These are phyloP conservation scores for Cicer judaicum DNA, from an alignment of 306 rosid genomes.

Conservation along the genomic window DNA sequence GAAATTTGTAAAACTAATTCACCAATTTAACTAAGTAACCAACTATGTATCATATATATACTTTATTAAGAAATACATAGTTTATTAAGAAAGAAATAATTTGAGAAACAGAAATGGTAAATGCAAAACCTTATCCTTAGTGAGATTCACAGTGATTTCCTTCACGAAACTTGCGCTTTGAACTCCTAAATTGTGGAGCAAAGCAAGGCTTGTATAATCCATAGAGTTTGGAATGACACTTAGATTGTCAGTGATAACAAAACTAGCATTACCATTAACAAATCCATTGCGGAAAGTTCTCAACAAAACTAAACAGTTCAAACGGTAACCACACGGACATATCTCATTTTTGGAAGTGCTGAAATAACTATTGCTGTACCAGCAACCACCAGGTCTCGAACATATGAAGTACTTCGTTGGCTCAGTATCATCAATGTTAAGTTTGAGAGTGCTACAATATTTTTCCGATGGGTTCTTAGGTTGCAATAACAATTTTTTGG, in stretches of 20 bases:
- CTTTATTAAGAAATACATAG: no score
- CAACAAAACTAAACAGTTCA: not conserved
- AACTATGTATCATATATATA: no score
- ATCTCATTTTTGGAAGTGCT: not conserved
- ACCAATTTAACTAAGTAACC: no score
- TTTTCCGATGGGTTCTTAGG: not conserved
- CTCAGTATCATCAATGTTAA: not conserved
- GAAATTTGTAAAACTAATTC: no score
- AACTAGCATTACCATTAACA: not conserved
- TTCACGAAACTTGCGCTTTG: not conserved
- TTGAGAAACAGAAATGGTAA: not conserved
- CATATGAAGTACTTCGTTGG: not conserved
- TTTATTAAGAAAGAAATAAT: no score
- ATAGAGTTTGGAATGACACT: not conserved
- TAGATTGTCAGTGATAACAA: slow-evolving; percentile 19
- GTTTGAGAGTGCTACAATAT: not conserved
- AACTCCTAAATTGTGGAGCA: not conserved
- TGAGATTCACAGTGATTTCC: not conserved
- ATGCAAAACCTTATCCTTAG: not conserved
- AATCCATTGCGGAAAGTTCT: not conserved
- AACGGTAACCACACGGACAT: not conserved
- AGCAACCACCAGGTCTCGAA: not conserved
- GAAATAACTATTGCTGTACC: not conserved
- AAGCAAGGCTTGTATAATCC: not conserved
- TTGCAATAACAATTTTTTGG: not conserved